Evolutionary conservation across 2,329 filamentous ascomycete species (phyloP).

Genomic region (Elsinoe perseae): DNA sequence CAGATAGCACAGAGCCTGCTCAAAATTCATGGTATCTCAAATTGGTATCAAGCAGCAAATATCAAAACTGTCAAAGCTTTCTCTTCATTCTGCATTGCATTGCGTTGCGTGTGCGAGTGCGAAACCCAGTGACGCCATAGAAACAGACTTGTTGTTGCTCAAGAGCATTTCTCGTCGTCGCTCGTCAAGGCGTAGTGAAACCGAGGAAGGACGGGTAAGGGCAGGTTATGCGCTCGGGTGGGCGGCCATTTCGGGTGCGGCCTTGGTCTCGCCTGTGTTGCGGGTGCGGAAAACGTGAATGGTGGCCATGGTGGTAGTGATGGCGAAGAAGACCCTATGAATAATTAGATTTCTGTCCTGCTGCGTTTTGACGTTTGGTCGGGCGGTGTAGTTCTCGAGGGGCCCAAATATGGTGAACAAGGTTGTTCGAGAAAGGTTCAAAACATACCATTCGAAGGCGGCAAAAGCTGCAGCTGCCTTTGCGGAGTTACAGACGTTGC

Average conservation of each 20-base stretch:
- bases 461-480: constrained; percentile 60
- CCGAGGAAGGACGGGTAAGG: neutral
- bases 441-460: constrained; percentile 53
- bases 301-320: constrained; percentile 43
- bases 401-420: neutral
- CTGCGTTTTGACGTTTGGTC: neutral
- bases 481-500: constrained; percentile 49
- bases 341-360: constrained; percentile 9
- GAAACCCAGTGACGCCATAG: neutral
- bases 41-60: neutral
- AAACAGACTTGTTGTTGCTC: neutral
- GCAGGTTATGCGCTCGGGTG: constrained; percentile 4
- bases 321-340: constrained; percentile 44
- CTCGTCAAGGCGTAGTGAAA: constrained; percentile 2
- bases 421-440: neutral
- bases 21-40: constrained; percentile 9
- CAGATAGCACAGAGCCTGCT: neutral
- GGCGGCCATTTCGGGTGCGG: constrained; percentile 27
- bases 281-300: constrained; percentile 41
- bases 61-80: constrained; percentile 3
- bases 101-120: neutral
- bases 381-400: neutral
- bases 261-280: constrained; percentile 25
- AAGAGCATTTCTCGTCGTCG: neutral
- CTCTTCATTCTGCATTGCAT: neutral